Evolutionary conservation across 2,329 filamentous ascomycete genomes (phyloP).

Genomic region (Nothophoma quercina): DNA sequence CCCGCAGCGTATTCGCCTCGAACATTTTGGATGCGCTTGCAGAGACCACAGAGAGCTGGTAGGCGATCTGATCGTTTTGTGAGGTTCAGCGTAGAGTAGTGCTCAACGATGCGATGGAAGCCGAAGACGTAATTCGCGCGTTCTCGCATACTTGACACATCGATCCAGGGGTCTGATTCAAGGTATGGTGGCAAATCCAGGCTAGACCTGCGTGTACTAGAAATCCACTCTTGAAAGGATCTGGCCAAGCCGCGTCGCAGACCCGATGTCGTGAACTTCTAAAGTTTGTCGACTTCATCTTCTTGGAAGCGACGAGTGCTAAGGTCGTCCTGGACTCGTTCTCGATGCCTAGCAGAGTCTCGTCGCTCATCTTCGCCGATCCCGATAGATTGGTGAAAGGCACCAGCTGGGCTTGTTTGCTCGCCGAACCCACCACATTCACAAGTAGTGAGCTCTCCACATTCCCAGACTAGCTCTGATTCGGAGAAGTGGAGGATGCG

Average conservation of each 20-base stretch:
- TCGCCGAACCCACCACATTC: constrained; percentile 23
- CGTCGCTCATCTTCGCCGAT: not conserved
- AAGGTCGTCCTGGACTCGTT: constrained; percentile 5
- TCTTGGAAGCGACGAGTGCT: constrained; percentile 8
- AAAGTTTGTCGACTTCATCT: constrained; percentile 3
- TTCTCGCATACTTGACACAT: constrained; percentile 3
- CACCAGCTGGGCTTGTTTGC: not conserved
- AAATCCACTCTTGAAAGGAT: not conserved
- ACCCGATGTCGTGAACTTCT: not conserved
- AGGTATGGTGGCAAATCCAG: not conserved
- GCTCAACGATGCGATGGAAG: constrained; percentile 24
- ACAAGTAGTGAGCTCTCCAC: constrained; percentile 18
- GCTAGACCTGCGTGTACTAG: not conserved
- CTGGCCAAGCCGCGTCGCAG: not conserved
- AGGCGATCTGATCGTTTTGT: constrained; percentile 22
- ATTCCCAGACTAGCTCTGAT: constrained; percentile 30
- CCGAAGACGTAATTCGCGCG: constrained; percentile 16
- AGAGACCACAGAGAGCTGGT: constrained; percentile 25
- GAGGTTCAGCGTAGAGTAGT: constrained; percentile 23
- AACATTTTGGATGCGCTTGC: constrained; percentile 21
- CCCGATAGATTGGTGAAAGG: not conserved
- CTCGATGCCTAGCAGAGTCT: not conserved
- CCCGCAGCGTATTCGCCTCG: constrained; percentile 24
- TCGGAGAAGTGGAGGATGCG: constrained; percentile 18
- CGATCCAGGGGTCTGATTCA: not conserved